These are phyloP conservation scores for Aphanomyces euteiches DNA, from an alignment of 352 stramenopile genomes.

Conservation along the genomic window DNA sequence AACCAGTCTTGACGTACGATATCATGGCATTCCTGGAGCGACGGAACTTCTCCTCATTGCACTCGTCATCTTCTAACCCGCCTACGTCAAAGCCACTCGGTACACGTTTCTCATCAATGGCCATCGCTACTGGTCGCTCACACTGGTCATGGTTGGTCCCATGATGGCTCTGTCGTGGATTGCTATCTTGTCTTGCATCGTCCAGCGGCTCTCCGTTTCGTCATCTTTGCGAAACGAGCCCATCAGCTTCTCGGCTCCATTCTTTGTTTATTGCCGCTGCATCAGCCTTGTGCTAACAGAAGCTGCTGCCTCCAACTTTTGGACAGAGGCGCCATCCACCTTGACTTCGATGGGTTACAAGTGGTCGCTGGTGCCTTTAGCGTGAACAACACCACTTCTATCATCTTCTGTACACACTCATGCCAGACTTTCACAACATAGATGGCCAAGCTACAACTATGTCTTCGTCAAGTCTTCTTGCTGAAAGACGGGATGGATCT, in stretches of 20 bases:
- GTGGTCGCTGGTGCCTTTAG: too few relatives aligned
- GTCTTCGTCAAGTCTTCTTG: neutral
- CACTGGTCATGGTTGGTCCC: neutral
- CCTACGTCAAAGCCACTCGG: slow-evolving; percentile 5
- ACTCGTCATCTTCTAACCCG: slow-evolving; percentile 7
- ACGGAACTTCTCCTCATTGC: slow-evolving; percentile 10
- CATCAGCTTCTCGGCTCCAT: slow-evolving; percentile 2
- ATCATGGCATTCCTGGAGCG: slow-evolving; percentile 21
- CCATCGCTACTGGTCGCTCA: slow-evolving; percentile 11
- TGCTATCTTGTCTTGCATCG: neutral
- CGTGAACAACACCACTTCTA: too few relatives aligned
- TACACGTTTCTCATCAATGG: neutral
- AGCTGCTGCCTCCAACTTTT: too few relatives aligned
- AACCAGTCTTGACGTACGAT: slow-evolving; percentile 28
- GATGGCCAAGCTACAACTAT: too few relatives aligned
- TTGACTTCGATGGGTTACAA: too few relatives aligned
- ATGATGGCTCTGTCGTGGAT: slow-evolving; percentile 23
- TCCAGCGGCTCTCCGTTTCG: neutral
- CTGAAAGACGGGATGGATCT: slow-evolving; percentile 32
- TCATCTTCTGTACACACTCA: too few relatives aligned
- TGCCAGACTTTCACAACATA: too few relatives aligned
- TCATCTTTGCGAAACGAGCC: neutral
- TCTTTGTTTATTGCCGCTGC: slow-evolving; percentile 12
- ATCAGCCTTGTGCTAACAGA: too few relatives aligned
- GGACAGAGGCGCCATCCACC: too few relatives aligned